Percentiles rank a stretch among this genome's conserved stretches.
Conservation (phyloP, 257 asterid genomes). For the Euphrasia confusa region DNA sequence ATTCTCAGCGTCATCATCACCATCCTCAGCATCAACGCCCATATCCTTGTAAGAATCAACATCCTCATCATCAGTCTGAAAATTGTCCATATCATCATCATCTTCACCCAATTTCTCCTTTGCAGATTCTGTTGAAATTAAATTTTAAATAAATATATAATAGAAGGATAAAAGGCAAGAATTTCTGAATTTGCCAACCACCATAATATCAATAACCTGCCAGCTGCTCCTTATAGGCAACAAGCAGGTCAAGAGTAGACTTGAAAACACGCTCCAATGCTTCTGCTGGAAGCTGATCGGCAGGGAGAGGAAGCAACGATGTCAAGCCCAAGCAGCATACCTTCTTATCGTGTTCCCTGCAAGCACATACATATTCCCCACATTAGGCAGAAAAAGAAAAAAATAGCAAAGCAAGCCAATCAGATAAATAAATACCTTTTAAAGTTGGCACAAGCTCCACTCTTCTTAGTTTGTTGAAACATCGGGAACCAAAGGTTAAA, state of each 20-base stretch:
- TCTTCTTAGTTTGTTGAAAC: slow-evolving; percentile 83
- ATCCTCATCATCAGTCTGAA: slow-evolving; percentile 66
- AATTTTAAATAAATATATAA: background rate
- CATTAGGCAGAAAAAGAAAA: slow-evolving; percentile 6
- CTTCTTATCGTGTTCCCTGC: slow-evolving; percentile 96
- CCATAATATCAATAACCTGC: slow-evolving; percentile 51
- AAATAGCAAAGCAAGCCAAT: slow-evolving; percentile 12
- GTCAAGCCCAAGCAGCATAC: slow-evolving; percentile 97
- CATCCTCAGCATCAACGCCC: slow-evolving; percentile 92
- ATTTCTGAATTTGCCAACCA: background rate
- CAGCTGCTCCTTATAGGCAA: slow-evolving; percentile 91
- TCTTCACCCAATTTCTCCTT: slow-evolving; percentile 71
- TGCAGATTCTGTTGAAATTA: slow-evolving; percentile 51
- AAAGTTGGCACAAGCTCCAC: slow-evolving; percentile 71
- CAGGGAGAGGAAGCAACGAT: slow-evolving; percentile 87
- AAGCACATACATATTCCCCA: slow-evolving; percentile 24
- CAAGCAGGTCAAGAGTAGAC: slow-evolving; percentile 84
- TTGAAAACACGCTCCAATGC: slow-evolving; percentile 92
- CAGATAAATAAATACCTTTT: slow-evolving; percentile 48
- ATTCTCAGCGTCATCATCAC: slow-evolving; percentile 81
- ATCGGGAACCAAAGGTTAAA: slow-evolving; percentile 95
- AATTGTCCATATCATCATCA: slow-evolving; percentile 74
- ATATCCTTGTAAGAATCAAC: slow-evolving; percentile 83
- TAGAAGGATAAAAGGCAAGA: background rate
- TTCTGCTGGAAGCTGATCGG: slow-evolving; percentile 80